Conservation (phyloP, 441 rosid species). For the Populus hybrid region DNA sequence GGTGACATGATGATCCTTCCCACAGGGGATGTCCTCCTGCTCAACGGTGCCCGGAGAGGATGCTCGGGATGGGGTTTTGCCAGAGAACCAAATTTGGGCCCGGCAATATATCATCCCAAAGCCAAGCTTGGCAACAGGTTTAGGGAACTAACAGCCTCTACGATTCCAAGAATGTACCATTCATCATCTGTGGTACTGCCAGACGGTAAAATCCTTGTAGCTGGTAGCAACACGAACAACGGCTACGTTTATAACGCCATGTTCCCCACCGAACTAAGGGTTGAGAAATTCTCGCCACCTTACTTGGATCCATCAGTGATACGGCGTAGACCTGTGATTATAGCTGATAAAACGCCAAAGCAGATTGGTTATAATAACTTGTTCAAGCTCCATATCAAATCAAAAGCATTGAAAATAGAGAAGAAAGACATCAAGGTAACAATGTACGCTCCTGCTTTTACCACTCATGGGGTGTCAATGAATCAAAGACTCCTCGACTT, state of each 20-base stretch:
- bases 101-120: conserved; percentile 30
- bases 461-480: conserved; percentile 56
- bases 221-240: conserved; percentile 62
- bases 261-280: conserved; percentile 60
- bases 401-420: background rate
- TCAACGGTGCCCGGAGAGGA: conserved; percentile 56
- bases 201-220: conserved; percentile 49
- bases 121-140: conserved; percentile 32
- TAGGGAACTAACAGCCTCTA: conserved; percentile 24
- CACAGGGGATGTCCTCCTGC: conserved; percentile 45
- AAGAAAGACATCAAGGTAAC: conserved; percentile 29
- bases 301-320: conserved; percentile 37
- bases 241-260: conserved; percentile 40
- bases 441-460: conserved; percentile 53
- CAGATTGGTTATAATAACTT: conserved; percentile 16
- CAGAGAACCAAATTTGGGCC: conserved; percentile 41
- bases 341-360: background rate
- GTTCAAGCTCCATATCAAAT: conserved; percentile 23
- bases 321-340: conserved; percentile 27
- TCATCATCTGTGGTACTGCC: conserved; percentile 48
- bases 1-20: conserved; percentile 56
- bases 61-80: conserved; percentile 61
- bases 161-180: conserved; percentile 66
- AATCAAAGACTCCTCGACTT: conserved; percentile 43
- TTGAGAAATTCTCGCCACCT: conserved; percentile 65